Conservation (phyloP, 2,329 filamentous ascomycete species). For the Aspergillus sp. region DNA sequence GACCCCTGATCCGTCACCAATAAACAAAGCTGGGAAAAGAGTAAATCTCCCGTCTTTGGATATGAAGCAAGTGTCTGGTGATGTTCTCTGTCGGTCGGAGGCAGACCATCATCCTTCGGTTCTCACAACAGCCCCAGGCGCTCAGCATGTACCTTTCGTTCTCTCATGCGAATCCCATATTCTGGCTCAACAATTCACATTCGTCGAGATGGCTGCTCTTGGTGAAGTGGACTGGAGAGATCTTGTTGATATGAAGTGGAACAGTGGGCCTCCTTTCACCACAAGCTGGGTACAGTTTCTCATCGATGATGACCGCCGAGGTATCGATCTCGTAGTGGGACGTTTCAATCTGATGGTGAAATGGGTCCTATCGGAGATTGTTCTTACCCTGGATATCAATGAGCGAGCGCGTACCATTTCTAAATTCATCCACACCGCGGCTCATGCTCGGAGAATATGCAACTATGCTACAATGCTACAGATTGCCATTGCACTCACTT, state of each 20-base stretch:
- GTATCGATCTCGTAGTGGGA: slow-evolving; percentile 65
- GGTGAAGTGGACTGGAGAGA: slow-evolving; percentile 68
- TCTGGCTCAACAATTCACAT: slow-evolving; percentile 63
- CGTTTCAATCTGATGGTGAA: slow-evolving; percentile 68
- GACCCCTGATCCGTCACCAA: slow-evolving; percentile 46
- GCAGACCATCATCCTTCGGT: slow-evolving; percentile 18
- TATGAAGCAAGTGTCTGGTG: slow-evolving; percentile 31
- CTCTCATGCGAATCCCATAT: slow-evolving; percentile 62
- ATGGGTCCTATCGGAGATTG: slow-evolving; percentile 63
- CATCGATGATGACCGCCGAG: slow-evolving; percentile 53
- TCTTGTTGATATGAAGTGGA: slow-evolving; percentile 64
- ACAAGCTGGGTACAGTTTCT: slow-evolving; percentile 64
- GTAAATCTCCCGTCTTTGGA: slow-evolving; percentile 20
- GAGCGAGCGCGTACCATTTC: slow-evolving; percentile 62
- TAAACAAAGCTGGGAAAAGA: slow-evolving; percentile 20
- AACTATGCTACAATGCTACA: slow-evolving; percentile 69
- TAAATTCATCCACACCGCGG: slow-evolving; percentile 65
- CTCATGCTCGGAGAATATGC: slow-evolving; percentile 57
- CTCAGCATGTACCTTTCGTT: slow-evolving; percentile 60
- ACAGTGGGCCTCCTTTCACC: slow-evolving; percentile 52
- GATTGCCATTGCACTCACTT: slow-evolving; percentile 62
- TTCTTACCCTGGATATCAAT: slow-evolving; percentile 57
- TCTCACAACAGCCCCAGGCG: slow-evolving; percentile 13
- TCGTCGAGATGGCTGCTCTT: slow-evolving; percentile 65
- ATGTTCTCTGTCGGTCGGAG: slow-evolving; percentile 37